A percentile compares a stretch with the other conserved stretches of the same genome.
These are phyloP conservation scores for Candida endomychidarum DNA, from an alignment of 805 yeast species.

Conservation along the genomic window DNA sequence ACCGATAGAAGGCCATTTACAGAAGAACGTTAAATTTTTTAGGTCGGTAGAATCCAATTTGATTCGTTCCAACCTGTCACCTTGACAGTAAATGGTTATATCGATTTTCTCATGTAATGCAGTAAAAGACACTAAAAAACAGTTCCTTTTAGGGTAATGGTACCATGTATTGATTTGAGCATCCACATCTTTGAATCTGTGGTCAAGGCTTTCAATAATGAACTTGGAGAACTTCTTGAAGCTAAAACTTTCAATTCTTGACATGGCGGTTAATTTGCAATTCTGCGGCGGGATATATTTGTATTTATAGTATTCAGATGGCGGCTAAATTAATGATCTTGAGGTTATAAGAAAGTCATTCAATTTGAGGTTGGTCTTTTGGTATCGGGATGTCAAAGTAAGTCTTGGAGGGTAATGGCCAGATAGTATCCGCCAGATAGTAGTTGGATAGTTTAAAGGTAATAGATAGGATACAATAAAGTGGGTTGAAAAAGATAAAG, in stretches of 20 bases:
- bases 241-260: conserved; percentile 5
- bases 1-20: conserved; percentile 29
- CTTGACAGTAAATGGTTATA: conserved; percentile 13
- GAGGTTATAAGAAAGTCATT: no score
- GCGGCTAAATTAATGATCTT: no score
- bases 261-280: conserved; percentile 9
- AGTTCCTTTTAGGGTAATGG: conserved; percentile 28
- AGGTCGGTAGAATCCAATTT: conserved; percentile 7
- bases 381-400: no score
- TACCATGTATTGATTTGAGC: conserved; percentile 22
- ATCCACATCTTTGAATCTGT: not conserved
- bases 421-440: no score
- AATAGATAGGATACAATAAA: no score
- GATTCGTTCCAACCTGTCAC: conserved; percentile 15
- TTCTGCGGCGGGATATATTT: no score
- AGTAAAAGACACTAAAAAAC: conserved; percentile 10
- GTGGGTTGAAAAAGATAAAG: no score
- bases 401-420: no score
- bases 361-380: no score
- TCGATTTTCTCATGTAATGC: conserved; percentile 10
- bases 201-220: not conserved
- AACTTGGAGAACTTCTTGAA: conserved; percentile 13
- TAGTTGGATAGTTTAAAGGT: no score
- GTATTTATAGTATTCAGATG: no score
- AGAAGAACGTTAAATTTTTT: conserved; percentile 18